Conservation (phyloP, 441 rosid genomes). For the Gossypium schwendimanii region DNA sequence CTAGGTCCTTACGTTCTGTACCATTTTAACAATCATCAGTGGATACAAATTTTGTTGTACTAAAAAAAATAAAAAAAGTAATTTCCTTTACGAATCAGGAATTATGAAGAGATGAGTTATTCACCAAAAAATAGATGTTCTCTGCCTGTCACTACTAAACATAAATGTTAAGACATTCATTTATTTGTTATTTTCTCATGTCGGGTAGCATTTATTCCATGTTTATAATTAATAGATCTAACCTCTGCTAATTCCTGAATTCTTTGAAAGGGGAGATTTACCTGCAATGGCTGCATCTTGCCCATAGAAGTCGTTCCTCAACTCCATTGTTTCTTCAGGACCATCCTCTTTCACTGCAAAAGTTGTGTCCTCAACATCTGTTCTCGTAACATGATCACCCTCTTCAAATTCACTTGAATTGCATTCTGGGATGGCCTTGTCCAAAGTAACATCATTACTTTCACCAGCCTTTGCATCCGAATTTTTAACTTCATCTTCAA, state of each 20-base stretch:
- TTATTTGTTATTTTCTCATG: no score
- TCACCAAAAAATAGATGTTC: no score
- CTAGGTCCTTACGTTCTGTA: conserved; percentile 16
- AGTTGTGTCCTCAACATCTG: background rate
- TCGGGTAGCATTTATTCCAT: background rate
- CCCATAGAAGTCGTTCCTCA: background rate
- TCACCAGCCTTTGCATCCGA: background rate
- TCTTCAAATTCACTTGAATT: background rate
- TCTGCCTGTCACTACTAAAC: no score
- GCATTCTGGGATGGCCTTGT: background rate
- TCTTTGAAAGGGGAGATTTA: background rate
- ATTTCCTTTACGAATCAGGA: background rate
- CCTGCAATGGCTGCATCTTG: background rate
- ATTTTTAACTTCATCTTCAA: conserved; percentile 11
- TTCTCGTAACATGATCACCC: background rate
- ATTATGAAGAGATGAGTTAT: background rate
- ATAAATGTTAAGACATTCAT: no score
- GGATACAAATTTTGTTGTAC: background rate
- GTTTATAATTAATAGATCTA: background rate
- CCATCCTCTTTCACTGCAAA: background rate
- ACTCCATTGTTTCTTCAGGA: background rate
- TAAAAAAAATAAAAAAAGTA: background rate
- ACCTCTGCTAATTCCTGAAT: conserved; percentile 14
- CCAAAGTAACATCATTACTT: background rate
- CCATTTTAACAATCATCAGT: background rate